phyloP scores from a whole-genome alignment of 306 rosid species.

The Biancaea sappan region DNA sequence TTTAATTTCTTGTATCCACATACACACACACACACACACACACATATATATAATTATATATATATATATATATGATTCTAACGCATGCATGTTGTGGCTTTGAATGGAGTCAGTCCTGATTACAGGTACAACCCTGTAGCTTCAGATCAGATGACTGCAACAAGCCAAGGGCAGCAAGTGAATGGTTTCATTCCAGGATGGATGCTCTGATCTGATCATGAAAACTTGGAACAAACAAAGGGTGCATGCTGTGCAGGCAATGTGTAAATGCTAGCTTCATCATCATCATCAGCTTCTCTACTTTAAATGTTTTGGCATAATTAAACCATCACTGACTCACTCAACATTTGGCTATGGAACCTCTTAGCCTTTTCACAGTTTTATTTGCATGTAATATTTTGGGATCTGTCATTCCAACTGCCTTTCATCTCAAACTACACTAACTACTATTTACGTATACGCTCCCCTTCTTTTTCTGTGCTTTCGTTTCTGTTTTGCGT shows the following conservation, averaged over 20 bases:
- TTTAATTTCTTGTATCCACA: too few species aligned
- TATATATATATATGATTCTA: too few species aligned
- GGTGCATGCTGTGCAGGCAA: not conserved
- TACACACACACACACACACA: too few species aligned
- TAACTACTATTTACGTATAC: not conserved
- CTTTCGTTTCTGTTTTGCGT: not conserved
- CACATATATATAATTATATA: too few species aligned
- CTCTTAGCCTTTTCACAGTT: not conserved
- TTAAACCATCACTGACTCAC: not conserved
- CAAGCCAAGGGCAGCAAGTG: constrained; percentile 11
- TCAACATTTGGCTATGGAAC: not conserved
- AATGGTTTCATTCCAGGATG: constrained; percentile 20
- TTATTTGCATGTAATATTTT: not conserved
- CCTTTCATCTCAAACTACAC: not conserved
- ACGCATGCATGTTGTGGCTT: not conserved
- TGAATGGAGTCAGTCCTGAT: not conserved
- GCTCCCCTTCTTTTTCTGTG: not conserved
- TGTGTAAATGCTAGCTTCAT: constrained; percentile 16
- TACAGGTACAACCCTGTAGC: not conserved
- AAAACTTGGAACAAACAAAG: too few species aligned
- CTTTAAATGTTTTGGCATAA: not conserved
- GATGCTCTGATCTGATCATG: constrained; percentile 11
- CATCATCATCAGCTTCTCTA: not conserved
- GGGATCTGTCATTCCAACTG: too few species aligned
- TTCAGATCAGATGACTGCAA: constrained; percentile 5